Base-by-base conservation (phyloP, 2,329 filamentous ascomycete genomes). In the Colletotrichum limetticola region DNA sequence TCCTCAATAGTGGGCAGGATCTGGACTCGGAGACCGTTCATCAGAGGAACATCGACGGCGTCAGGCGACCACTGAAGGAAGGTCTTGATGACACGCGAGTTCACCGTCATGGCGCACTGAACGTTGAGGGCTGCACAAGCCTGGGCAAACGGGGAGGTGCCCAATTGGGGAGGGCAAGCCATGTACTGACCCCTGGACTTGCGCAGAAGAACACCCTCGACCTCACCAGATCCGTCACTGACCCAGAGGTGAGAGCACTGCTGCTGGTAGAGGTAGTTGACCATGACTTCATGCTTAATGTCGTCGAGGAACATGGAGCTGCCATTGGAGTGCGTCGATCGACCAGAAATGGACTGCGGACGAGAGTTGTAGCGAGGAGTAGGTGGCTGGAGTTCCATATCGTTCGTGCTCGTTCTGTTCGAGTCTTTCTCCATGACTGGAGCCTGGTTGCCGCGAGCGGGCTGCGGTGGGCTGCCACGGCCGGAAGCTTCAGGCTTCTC, bases 281-380 rank as follows among this genome's bases (percentile, higher is more conserved):
- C 92, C 93, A 95, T 95, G 74, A 95, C 92, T 81, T 95, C 93
- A 78, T 94, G 91, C 82, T 93, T 94, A 82, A 94, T 93, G 74
- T 94, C 92, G 72, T 94, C 91, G 12, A 93, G 81, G 72, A 92
- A 87, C 69, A 87, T 82, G 52, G 88, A 90, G 78, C 87, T 90
- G 60, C 81, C 81, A 28, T 79, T 82, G 19, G 87, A 88, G 32
- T 80, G 81, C 19, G 82, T 80, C n/a, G 88, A 89, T 55, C 80
- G 83, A 32, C 80, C 86, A 0, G 87, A 87, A 37, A 88, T 79
- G 0, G 89, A 92, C 75, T 85, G 85, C 62, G 87, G 86, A 22
- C 88, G 86, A 16, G 87, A 88, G 75, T 81, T 84, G 75, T 85
- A 86, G 66, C 85, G 83, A 11, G 85, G 85, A 3, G 83, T 83